Base-by-base conservation (phyloP, 768 basidiomycete genomes). In the Tephrocybe sp. region DNA sequence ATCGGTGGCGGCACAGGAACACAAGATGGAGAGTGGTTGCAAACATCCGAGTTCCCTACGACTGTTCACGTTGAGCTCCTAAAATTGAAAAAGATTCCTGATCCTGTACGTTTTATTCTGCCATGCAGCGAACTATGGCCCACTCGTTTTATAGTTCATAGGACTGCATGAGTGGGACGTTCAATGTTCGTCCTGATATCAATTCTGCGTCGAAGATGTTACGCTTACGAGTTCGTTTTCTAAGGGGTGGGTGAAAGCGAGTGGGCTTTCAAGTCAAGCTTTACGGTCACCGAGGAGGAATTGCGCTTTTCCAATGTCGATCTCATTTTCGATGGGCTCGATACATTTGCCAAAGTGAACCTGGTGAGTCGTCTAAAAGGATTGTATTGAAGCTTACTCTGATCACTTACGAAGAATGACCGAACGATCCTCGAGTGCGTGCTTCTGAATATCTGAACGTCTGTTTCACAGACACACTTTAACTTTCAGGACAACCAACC, bases 111-210 rank as follows among this genome's bases (percentile, higher is more conserved):
- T 71, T 20, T 42, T 26, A 21, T 30, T 20, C 38, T 41, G 47
- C 14, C 15, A 12, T 36, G 34, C 15, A 15, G n/a, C 7, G 23
- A 24, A 8, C 3, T n/a, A 40, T 7, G 15, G 14, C 33, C 17
- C 11, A 45, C 23, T 36, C 43, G 45, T 14, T 56, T 21, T 18
- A 14, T 57, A 91, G 88, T 87, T 88, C 56, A 58, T 89, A 38
- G 90, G 86, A 10, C 70, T 93, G 53, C 77, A 88, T 54, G 94
- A 96, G 65, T 92, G 88, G 85, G 88, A 93, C 59, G 86, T 93
- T 12, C 94, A 96, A 72, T 95, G 93, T 92, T 56, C 59, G 82
- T 65, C 3, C 36, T 10, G n/a, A 24, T 5, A 38, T 34, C 8
- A 8, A 28, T 7, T 33, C 24, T 36, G n/a, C 32, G 23, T 49